Percentiles rank a stretch among this genome's conserved stretches.
Conservation (phyloP, 306 rosid species). For the Pyrus bretschneideri region DNA sequence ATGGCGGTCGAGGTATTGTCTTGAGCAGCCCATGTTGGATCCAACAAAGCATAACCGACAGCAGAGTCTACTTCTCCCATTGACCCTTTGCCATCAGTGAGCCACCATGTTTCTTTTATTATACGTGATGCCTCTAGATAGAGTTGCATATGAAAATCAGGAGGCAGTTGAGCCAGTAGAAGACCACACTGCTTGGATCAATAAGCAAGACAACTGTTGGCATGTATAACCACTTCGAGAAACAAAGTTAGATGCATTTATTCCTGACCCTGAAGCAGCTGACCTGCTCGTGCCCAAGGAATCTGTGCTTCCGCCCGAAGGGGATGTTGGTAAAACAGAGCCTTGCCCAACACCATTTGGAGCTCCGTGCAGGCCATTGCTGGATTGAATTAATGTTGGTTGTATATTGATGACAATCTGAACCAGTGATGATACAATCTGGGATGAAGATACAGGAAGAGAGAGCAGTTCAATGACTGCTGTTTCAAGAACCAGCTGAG, state of each 20-base stretch:
- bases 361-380: conserved; percentile 70
- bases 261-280: conserved; percentile 71
- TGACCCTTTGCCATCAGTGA: conserved; percentile 69
- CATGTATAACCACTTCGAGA: conserved; percentile 93
- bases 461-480: conserved; percentile 91
- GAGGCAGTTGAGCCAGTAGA: conserved; percentile 90
- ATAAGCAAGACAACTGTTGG: conserved; percentile 88
- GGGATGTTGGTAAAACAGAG: conserved; percentile 87
- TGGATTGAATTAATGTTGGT: conserved; percentile 81
- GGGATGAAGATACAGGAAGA: conserved; percentile 81
- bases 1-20: conserved; percentile 96
- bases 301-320: conserved; percentile 98
- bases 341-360: conserved; percentile 76
- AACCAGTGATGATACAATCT: conserved; percentile 83
- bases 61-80: conserved; percentile 86
- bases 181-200: conserved; percentile 99
- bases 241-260: conserved; percentile 81
- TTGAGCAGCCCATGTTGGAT: conserved; percentile 99
- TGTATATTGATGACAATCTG: conserved; percentile 91
- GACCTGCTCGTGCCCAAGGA: conserved; percentile 87
- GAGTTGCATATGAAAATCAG: conserved; percentile 82
- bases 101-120: conserved; percentile 98
- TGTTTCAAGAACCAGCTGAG: conserved; percentile 94
- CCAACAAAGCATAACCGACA: conserved; percentile 93
- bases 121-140: conserved; percentile 84